phyloP scores from a whole-genome alignment of 768 basidiomycete species.

The Mrakia blollopis region DNA sequence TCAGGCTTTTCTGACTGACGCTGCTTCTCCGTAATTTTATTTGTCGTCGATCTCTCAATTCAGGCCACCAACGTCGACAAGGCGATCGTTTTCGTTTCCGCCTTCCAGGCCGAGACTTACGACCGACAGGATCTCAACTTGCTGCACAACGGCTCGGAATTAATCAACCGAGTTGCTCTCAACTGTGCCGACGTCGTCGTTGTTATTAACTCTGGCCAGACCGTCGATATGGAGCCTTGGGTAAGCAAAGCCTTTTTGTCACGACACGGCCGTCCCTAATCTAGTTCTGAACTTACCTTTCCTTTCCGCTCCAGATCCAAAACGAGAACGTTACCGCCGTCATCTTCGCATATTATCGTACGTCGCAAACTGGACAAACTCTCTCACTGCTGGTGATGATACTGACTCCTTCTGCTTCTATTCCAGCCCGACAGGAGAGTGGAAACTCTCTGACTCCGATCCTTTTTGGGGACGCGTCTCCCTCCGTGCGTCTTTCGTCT shows the following conservation, averaged over 20 bases:
- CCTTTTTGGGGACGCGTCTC: slow-evolving; percentile 67
- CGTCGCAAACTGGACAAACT: not conserved
- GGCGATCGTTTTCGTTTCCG: slow-evolving; percentile 42
- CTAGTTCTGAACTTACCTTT: not conserved
- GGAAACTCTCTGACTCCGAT: slow-evolving; percentile 69
- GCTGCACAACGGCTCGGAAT: slow-evolving; percentile 11
- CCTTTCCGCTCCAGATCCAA: slow-evolving; percentile 10
- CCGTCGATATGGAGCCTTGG: slow-evolving; percentile 32
- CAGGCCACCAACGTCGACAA: slow-evolving; percentile 39
- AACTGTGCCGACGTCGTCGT: slow-evolving; percentile 19
- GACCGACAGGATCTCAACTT: slow-evolving; percentile 39
- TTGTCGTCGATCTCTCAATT: not conserved
- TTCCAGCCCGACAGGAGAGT: slow-evolving; percentile 54
- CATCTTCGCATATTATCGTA: slow-evolving; percentile 26
- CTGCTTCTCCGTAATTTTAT: not conserved
- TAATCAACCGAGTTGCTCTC: slow-evolving; percentile 29
- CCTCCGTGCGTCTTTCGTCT: slow-evolving; percentile 44
- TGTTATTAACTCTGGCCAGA: slow-evolving; percentile 27
- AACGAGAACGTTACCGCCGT: slow-evolving; percentile 30
- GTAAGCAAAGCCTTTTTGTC: not conserved
- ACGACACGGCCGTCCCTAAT: not conserved
- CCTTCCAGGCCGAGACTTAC: slow-evolving; percentile 42
- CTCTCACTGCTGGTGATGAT: not conserved
- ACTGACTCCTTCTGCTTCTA: not conserved
- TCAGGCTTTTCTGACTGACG: not conserved